Conservation (phyloP, 208 protist species). For the Leishmania mexicana region DNA sequence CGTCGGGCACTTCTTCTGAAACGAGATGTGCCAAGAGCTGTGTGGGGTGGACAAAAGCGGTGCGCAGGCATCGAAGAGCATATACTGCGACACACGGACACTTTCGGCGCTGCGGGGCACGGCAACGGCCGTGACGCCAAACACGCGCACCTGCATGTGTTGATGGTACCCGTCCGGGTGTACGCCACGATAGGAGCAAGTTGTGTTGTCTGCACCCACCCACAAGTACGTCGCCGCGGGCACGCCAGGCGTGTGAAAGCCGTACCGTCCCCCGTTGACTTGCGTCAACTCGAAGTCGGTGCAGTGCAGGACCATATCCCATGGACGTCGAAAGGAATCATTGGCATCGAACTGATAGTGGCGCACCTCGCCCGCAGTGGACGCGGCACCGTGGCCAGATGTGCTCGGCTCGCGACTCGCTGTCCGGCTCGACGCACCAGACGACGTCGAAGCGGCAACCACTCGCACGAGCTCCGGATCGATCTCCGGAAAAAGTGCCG, state of each 20-base stretch:
- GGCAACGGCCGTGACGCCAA: conserved; percentile 40
- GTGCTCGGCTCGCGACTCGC: background rate
- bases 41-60: background rate
- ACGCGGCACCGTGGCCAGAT: background rate
- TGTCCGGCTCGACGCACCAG: background rate
- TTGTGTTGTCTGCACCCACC: conserved; percentile 13
- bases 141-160: conserved; percentile 18
- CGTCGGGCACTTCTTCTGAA: background rate
- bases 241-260: conserved; percentile 41
- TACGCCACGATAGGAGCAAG: background rate
- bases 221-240: conserved; percentile 34
- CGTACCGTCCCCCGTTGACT: conserved; percentile 23
- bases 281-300: conserved; percentile 5
- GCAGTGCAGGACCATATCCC: conserved; percentile 26
- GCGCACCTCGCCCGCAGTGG: conserved; percentile 10
- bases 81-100: conserved; percentile 35
- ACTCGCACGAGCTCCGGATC: conserved; percentile 27
- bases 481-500: conserved; percentile 9
- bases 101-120: conserved; percentile 27
- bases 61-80: conserved; percentile 19
- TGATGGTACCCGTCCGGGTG: conserved; percentile 22
- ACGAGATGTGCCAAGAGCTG: conserved; percentile 1
- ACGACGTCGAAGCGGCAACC: background rate
- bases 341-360: conserved; percentile 31
- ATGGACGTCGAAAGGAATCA: conserved; percentile 11